Evolutionary conservation across 2,329 filamentous ascomycete genomes (phyloP), one percentile per base, ranked within the genome.

Genomic region (Metarhizium humberi): DNA sequence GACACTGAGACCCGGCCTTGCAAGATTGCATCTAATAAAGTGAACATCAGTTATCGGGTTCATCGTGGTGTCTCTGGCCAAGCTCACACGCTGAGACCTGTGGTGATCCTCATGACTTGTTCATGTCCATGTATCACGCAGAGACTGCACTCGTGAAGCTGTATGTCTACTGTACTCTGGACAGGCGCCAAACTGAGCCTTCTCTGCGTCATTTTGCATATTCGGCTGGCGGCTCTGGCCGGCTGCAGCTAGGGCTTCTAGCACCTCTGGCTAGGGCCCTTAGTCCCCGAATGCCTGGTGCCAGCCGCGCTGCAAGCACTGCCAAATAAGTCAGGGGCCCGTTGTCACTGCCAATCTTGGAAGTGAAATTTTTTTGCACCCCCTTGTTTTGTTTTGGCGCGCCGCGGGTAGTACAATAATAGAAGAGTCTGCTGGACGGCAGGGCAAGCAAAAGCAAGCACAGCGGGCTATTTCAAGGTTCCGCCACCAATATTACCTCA

Each of bases 201-300:
- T 25, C 25, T 25, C 50, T 38, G 51, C 51, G 42, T 47, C 51
- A 47, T 48, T 47, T 53, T 53, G 51, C 51, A 53, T 42, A 29
- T 30, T 47, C 51, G 32, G 51, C 40, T 45, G 14, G 51, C 51
- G 51, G 51, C 51, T 47, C 38, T 36, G 29, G 40, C 51, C 40
- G 25, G 40, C 51, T 47, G 51, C 51, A 32, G 13, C 30, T 14
- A 48, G 25, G 25, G 16, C 20, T 16, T 30, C 47, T 49, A 32
- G 47, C 16, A 47, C 45, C 16, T 25, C 6, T 47, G 6, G 25
- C 47, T 7, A 18, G 16, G 25, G 47, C 30, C 25, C 14, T 20
- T 36, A 50, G 48, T 29, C 34, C 30, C 51, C 42, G 42, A 47
- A 53, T 40, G 51, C 51, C 51, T 32, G 51, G 43, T 42, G 51